These are phyloP conservation scores for Mycena galericulata DNA, from an alignment of 768 basidiomycete species.

Conservation along the genomic window DNA sequence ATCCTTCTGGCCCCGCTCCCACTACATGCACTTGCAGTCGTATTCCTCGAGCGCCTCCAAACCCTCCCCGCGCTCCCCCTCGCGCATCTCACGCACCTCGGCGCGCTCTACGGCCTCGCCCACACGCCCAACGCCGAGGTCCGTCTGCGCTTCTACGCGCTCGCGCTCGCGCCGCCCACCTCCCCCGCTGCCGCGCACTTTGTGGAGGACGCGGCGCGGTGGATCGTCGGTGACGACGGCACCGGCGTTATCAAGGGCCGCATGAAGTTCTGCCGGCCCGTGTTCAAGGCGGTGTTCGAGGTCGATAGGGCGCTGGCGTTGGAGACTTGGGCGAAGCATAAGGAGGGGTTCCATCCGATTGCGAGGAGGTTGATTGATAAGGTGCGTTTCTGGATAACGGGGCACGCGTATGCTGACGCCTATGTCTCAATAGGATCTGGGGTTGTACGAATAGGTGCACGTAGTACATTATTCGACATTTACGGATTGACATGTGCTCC, in stretches of 20 bases:
- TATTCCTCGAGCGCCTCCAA: conserved; percentile 86
- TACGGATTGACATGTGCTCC: too few species aligned
- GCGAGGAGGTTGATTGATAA: conserved; percentile 81
- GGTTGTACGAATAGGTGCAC: background rate
- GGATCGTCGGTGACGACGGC: conserved; percentile 77
- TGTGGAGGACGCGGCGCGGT: conserved; percentile 66
- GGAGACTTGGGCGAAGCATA: conserved; percentile 59
- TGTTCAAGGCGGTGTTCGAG: conserved; percentile 67
- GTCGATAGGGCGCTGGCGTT: conserved; percentile 67
- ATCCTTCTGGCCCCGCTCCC: too few species aligned
- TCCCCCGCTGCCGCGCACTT: conserved; percentile 62
- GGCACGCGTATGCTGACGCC: background rate
- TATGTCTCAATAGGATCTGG: conserved; percentile 5
- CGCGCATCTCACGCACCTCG: conserved; percentile 70
- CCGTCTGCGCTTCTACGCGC: conserved; percentile 80
- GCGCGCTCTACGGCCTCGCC: conserved; percentile 59
- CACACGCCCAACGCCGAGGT: conserved; percentile 81
- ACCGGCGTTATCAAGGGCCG: conserved; percentile 79
- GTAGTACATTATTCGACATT: background rate
- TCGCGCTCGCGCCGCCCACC: conserved; percentile 67
- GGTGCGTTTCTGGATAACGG: conserved; percentile 54
- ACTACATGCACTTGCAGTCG: conserved; percentile 59
- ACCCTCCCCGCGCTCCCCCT: conserved; percentile 70
- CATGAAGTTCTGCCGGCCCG: conserved; percentile 88
- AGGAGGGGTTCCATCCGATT: conserved; percentile 79